Evolutionary conservation across 805 yeast species (phyloP).

Genomic region (Suhomyces kilbournensis): DNA sequence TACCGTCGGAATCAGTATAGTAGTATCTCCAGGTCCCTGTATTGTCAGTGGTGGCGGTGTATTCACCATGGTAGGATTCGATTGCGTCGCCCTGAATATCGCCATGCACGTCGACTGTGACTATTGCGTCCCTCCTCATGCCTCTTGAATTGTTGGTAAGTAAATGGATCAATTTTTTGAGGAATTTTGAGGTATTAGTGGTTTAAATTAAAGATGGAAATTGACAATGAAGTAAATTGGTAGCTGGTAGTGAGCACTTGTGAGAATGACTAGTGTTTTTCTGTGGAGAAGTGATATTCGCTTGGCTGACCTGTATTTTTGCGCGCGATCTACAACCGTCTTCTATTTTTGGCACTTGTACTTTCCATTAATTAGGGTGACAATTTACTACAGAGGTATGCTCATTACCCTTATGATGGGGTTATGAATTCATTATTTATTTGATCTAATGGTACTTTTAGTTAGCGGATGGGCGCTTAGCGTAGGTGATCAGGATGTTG

Average conservation of each 20-base stretch:
- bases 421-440: no score
- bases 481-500: slow-evolving; percentile 65
- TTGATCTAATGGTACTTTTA: background rate
- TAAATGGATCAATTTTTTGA: background rate
- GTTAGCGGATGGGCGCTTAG: slow-evolving; percentile 28
- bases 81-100: background rate
- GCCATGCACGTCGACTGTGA: background rate
- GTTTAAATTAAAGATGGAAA: no score
- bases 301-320: background rate
- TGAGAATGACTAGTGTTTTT: background rate
- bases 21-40: background rate
- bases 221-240: no score
- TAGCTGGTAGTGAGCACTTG: background rate
- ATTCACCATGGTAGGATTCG: background rate
- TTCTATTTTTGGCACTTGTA: no score
- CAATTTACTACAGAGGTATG: no score
- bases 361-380: background rate
- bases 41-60: background rate
- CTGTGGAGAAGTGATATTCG: background rate
- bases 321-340: background rate
- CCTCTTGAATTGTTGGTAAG: background rate
- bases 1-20: slow-evolving; percentile 1
- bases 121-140: background rate
- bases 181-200: no score
- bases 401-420: no score